These are phyloP conservation scores for Pyrus betulifolia DNA, from an alignment of 306 rosid genomes.

Conservation along the genomic window DNA sequence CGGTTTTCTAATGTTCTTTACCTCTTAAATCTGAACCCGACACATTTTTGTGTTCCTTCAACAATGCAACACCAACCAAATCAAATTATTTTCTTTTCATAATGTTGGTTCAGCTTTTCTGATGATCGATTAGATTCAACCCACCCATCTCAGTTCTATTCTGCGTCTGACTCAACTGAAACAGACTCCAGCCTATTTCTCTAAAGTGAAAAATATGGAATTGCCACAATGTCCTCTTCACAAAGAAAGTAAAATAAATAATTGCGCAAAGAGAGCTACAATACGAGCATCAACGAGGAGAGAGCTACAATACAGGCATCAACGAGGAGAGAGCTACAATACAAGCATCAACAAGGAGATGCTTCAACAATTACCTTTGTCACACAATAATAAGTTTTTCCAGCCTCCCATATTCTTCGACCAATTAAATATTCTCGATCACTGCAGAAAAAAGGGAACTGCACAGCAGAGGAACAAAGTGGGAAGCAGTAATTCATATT, in stretches of 20 bases:
- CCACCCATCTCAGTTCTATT: neutral
- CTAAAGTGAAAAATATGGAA: neutral
- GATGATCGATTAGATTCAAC: neutral
- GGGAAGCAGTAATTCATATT: slow-evolving; percentile 21
- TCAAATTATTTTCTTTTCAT: neutral
- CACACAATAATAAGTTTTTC: slow-evolving; percentile 78
- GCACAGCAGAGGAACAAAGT: slow-evolving; percentile 18
- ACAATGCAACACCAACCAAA: neutral
- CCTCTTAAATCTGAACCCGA: neutral
- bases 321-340: slow-evolving; percentile 1
- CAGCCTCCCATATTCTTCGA: slow-evolving; percentile 97
- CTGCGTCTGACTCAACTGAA: neutral
- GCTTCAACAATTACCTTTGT: slow-evolving; percentile 62
- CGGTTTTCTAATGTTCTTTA: neutral
- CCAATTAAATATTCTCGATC: slow-evolving; percentile 96
- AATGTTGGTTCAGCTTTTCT: neutral
- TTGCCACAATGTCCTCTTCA: neutral
- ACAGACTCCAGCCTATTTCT: neutral
- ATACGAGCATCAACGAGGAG: neutral
- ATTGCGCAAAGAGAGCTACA: slow-evolving; percentile 4
- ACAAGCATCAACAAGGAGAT: neutral
- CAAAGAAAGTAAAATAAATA: slow-evolving; percentile 8
- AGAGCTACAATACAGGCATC: neutral
- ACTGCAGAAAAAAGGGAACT: slow-evolving; percentile 99
- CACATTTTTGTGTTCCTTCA: neutral